Base-by-base conservation (phyloP, 805 yeast genomes). In the Saccharomyces eubayanus region DNA sequence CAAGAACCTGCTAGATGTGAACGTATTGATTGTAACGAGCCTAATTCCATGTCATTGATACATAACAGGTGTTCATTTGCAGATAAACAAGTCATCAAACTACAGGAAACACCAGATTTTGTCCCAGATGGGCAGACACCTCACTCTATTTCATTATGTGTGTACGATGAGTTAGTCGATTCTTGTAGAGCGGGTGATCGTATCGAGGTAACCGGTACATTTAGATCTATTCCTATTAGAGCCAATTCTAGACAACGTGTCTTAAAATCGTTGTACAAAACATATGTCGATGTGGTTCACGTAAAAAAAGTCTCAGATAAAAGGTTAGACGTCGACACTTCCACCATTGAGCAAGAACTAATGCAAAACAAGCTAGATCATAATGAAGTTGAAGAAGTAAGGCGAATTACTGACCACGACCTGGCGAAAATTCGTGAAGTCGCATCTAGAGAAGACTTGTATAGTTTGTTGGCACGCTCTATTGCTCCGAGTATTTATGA, bases 71-170 rank as follows among this genome's bases (percentile, higher is more conserved):
- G 96, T 40, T 80, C 89, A 0, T 94, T 92, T 71, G 94, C 96
- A 28, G 97, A 94, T 71, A 94, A 92, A 66, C 99, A 94, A 72
- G 92, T 94, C 29, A 83, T 94, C 60, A 88, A 89, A 64, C 74
- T 94, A 46, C 99, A 94, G 72, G 99, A 94, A 71, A 90, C 96
- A 0, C 97, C 97, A 0, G 99, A 94, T 70, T 77, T 83, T 57
- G 96, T 92, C 14, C 99, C 99, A 3, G 98, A 88, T 72, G 99
- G 99, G 16, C 99, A 94, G 72, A 94, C 99, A 2, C 99, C 99
- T 1, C 99, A 94, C 70, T 85, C 97, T 12, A 88, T 94, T 49
- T 89, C 96, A 6, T 74, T 94, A 29, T 89, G 97, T 74, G 96
- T 89, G 1, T 94, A 92, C 67, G 99, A 94, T 70, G 98, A 94